Evolutionary conservation across 139 green algal genomes (phyloP).

Genomic region (Closterium sp.): DNA sequence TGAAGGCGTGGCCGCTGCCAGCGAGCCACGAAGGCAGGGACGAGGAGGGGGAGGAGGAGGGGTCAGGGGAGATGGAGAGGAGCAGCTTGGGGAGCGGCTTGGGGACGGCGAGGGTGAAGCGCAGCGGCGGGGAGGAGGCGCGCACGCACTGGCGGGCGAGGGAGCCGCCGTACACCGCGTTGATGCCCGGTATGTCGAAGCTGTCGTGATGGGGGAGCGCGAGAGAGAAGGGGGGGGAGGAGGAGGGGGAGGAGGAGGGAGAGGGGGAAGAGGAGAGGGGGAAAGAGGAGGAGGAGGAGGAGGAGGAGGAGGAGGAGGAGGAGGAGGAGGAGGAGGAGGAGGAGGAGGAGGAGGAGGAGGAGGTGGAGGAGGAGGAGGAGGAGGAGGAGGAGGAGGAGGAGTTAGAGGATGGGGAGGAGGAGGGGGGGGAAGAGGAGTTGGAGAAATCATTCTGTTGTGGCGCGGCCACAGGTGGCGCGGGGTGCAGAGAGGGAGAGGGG

Average conservation of each 20-base stretch:
- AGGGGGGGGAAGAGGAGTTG: not conserved
- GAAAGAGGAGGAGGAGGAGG: not conserved
- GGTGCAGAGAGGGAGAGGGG: not conserved
- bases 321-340: not conserved
- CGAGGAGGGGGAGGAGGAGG: not conserved
- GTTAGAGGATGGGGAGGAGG: not conserved
- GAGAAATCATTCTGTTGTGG: not conserved
- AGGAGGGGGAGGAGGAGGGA: not conserved
- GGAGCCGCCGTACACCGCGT: not conserved
- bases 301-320: not conserved
- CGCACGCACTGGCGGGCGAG: not conserved
- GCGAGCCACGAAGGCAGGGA: not conserved
- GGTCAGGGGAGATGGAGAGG: not conserved
- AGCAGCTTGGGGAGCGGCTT: not conserved
- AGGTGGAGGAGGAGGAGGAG: not conserved
- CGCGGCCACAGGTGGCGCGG: not conserved
- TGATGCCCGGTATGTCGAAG: not conserved
- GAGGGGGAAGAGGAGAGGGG: slow-evolving; percentile 5
- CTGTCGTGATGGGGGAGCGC: not conserved
- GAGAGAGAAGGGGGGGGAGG: not conserved
- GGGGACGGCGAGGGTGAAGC: slow-evolving; percentile 3
- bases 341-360: not conserved
- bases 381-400: not conserved
- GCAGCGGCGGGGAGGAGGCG: not conserved
- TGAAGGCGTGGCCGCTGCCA: not conserved